Conservation (phyloP, 768 basidiomycete species). For the Naganishia friedmannii region DNA sequence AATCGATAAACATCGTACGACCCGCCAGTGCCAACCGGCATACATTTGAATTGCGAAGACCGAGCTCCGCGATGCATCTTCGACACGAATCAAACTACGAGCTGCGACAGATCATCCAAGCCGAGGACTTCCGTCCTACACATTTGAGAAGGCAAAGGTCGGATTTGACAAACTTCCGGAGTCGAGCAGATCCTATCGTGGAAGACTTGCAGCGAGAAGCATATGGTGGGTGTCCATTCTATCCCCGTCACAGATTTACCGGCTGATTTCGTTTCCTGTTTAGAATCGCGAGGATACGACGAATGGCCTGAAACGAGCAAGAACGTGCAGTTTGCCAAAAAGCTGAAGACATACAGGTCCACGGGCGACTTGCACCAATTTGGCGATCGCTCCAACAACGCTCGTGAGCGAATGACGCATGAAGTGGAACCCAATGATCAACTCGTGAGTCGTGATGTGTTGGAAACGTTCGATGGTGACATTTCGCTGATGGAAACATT, state of each 20-base stretch:
- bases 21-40: too few relatives aligned
- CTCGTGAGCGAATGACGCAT: neutral
- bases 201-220: slow-evolving; percentile 9
- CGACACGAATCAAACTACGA: slow-evolving; percentile 17
- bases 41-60: neutral
- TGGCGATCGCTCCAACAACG: neutral
- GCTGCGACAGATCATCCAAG: slow-evolving; percentile 10
- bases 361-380: slow-evolving; percentile 27
- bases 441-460: slow-evolving; percentile 3
- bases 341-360: slow-evolving; percentile 25
- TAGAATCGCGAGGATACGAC: slow-evolving; percentile 15
- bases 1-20: slow-evolving; percentile 2
- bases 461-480: neutral
- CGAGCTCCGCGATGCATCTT: slow-evolving; percentile 12
- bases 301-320: slow-evolving; percentile 9
- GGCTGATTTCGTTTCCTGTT: neutral
- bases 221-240: neutral
- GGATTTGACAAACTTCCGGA: slow-evolving; percentile 30
- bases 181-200: slow-evolving; percentile 7
- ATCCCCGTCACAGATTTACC: too few relatives aligned
- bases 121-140: slow-evolving; percentile 8
- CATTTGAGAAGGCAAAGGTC: slow-evolving; percentile 29
- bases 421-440: slow-evolving; percentile 4
- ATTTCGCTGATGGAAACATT: neutral
- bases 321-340: slow-evolving; percentile 13